Base-by-base conservation (phyloP, 2,329 filamentous ascomycete species). In the Penicillium decumbens region DNA sequence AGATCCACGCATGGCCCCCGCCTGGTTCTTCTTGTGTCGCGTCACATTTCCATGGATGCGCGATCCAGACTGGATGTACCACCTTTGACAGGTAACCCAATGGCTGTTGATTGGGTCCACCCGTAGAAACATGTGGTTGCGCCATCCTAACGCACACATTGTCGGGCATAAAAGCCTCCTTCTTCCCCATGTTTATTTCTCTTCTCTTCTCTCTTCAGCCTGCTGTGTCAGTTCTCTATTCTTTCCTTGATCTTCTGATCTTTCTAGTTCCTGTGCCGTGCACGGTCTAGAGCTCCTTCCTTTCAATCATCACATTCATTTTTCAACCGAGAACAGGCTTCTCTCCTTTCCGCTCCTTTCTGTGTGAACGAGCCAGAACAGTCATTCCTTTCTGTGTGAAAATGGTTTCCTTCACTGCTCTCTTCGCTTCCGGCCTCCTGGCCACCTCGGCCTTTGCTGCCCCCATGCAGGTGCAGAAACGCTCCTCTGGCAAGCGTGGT, bases 381-480 rank as follows among this genome's bases (percentile, higher is more conserved):
- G 35, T 38, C 56, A 23, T 23, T 45, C 41, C 27, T 30, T 39
- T 25, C 40, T 40, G 27, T 40, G 53, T 47, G 47, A 68, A 59
- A 58, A 73, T 73, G 71, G 68, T 68, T 53, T 69, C 66, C 49
- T 66, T 70, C 61, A 68, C 65, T 50, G 53, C 63, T 43, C 49
- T 70, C 43, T 49, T 70, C 41, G 57, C 65, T 28, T 56, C 64
- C 30, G 64, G 58, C 53, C 55, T 70, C n/a, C 45, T 73, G 55
- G 70, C 67, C 47, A 60, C 65, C 49, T 50, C 65, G 5, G 61
- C 62, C 37, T 45, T 72, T 37, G 70, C 68, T 32, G 55, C 57
- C 37, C 71, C 71, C 43, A 50, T 59, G 29, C 38, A 50, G 10
- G 45, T 63, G 27, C 53, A 59, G 39, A 58, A 61, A 59, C 58